These are phyloP conservation scores for Colletotrichum echinochloae DNA, from an alignment of 2,329 filamentous ascomycete species.

Conservation along the genomic window DNA sequence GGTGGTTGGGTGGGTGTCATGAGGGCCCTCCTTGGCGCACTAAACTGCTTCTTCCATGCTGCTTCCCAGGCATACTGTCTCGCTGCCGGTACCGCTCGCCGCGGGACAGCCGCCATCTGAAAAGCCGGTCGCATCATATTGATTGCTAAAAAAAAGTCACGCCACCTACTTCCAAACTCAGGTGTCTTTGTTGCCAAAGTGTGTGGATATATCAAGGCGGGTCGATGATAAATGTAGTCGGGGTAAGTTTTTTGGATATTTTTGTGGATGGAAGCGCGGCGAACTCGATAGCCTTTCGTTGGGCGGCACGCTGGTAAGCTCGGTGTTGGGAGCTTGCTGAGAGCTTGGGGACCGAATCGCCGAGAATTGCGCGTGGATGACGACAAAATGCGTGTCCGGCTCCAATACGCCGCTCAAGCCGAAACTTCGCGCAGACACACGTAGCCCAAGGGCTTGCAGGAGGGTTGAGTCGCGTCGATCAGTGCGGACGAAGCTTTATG, in stretches of 20 bases:
- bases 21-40: slow-evolving; percentile 16
- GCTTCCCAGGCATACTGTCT: slow-evolving; percentile 33
- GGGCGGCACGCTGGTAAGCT: slow-evolving; percentile 1
- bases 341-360: slow-evolving; percentile 33
- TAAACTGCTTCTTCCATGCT: slow-evolving; percentile 33
- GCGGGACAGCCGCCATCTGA: slow-evolving; percentile 27
- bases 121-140: slow-evolving; percentile 36
- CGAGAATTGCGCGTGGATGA: slow-evolving; percentile 28
- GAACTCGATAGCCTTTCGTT: slow-evolving; percentile 4
- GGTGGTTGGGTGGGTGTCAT: slow-evolving; percentile 10
- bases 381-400: slow-evolving; percentile 12
- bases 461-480: slow-evolving; percentile 3
- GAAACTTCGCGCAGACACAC: slow-evolving; percentile 13
- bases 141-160: slow-evolving; percentile 4
- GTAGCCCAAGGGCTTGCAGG: slow-evolving; percentile 7
- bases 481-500: slow-evolving; percentile 21
- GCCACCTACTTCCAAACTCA: background rate
- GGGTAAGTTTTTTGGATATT: slow-evolving; percentile 5
- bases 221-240: slow-evolving; percentile 8
- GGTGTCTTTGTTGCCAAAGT: background rate
- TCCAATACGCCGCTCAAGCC: slow-evolving; percentile 15
- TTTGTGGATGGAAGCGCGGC: slow-evolving; percentile 12
- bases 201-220: slow-evolving; percentile 3
- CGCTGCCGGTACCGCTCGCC: slow-evolving; percentile 23
- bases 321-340: slow-evolving; percentile 24